Evolutionary conservation across 768 basidiomycete species (phyloP).

Genomic region (Fibroporia radiculosa): DNA sequence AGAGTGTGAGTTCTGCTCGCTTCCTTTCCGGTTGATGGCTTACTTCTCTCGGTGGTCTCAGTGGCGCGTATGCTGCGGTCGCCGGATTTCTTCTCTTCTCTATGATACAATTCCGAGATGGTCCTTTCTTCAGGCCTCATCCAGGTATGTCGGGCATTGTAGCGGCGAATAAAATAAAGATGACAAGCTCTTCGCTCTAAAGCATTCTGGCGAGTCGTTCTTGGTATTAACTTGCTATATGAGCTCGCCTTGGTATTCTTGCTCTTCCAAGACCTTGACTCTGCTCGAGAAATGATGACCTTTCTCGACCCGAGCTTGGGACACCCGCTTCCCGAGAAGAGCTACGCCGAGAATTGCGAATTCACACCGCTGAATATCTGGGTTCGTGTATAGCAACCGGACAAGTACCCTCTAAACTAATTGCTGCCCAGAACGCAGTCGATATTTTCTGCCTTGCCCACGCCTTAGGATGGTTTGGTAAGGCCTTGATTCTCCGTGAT

Average conservation of each 20-base stretch:
- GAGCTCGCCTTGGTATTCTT: conserved; percentile 78
- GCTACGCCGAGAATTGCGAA: conserved; percentile 75
- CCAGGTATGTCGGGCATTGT: conserved; percentile 31
- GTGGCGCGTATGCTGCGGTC: conserved; percentile 71
- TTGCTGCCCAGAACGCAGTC: conserved; percentile 54
- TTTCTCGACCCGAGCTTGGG: conserved; percentile 69
- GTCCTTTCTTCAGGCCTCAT: conserved; percentile 83
- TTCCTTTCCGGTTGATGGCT: conserved; percentile 1
- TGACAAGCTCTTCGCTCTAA: neutral
- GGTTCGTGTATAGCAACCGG: too few species aligned
- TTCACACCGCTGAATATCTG: conserved; percentile 56
- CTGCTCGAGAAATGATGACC: conserved; percentile 73
- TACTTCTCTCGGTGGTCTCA: conserved; percentile 22
- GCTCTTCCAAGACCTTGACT: conserved; percentile 76
- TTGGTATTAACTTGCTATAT: conserved; percentile 79
- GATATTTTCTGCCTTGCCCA: conserved; percentile 88
- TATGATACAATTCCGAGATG: conserved; percentile 85
- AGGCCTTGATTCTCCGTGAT: conserved; percentile 82
- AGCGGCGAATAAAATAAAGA: too few species aligned
- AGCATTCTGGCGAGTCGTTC: conserved; percentile 74
- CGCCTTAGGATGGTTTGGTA: conserved; percentile 84
- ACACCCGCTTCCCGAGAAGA: conserved; percentile 73
- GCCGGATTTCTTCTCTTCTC: conserved; percentile 73
- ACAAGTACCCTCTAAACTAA: too few species aligned
- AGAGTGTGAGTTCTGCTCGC: conserved; percentile 50